Percentiles rank a stretch among this genome's conserved stretches.
These are phyloP conservation scores for Syzygium grande DNA, from an alignment of 345 rosid genomes.

Conservation along the genomic window DNA sequence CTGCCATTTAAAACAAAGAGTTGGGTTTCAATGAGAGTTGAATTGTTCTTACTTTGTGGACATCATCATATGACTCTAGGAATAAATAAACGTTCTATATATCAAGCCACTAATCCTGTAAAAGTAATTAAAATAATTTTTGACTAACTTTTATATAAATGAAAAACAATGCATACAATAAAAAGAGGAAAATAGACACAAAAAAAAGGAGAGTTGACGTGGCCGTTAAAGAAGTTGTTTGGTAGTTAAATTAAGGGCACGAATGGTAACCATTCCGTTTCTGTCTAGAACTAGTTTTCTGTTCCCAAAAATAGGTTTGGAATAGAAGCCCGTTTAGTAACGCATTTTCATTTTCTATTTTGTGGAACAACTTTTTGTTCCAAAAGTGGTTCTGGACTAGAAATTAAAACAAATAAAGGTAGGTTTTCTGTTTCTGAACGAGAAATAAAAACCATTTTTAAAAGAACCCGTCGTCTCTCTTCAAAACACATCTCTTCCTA, in stretches of 20 bases:
- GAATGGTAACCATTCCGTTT: no score
- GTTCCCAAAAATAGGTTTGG: no score
- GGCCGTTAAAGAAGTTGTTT: background rate
- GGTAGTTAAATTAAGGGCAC: background rate
- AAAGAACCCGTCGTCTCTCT: no score
- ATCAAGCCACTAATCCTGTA: background rate
- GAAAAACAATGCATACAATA: background rate
- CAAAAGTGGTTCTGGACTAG: no score
- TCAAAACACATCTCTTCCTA: no score
- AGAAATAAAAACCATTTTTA: no score
- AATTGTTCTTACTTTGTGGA: background rate
- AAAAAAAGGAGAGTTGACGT: background rate
- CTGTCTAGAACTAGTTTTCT: no score
- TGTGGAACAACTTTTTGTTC: no score
- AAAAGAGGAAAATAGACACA: background rate
- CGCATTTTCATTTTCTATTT: no score
- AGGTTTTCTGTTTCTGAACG: no score
- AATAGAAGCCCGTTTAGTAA: no score
- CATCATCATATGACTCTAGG: background rate
- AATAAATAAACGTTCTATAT: background rate
- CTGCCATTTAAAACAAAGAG: background rate
- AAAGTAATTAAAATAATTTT: background rate
- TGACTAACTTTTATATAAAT: background rate
- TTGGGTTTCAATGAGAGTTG: background rate
- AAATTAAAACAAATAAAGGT: no score